phyloP scores from a whole-genome alignment of 371 early-diverging fungal species.

The Mucor plumbeus region DNA sequence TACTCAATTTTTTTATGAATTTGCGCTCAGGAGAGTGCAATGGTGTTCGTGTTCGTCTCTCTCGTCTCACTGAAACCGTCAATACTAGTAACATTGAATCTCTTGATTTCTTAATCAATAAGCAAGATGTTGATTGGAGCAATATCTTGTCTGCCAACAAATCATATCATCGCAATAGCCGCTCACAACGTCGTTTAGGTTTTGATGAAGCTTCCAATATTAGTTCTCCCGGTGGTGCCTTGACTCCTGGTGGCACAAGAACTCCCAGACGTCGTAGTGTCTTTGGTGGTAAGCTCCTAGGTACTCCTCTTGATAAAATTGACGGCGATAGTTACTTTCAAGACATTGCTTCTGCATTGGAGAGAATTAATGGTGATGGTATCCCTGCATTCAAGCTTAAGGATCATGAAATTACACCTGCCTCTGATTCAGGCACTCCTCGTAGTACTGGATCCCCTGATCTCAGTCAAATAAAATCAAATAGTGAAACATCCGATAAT shows the following conservation, averaged over 20 bases:
- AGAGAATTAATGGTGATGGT: conserved; percentile 30
- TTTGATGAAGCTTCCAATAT: conserved; percentile 56
- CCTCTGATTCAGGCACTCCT: conserved; percentile 9
- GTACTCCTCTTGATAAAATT: conserved; percentile 40
- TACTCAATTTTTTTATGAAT: conserved; percentile 86
- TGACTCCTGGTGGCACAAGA: conserved; percentile 47
- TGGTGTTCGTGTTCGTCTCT: conserved; percentile 75
- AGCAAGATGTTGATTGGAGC: conserved; percentile 76
- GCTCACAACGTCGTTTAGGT: conserved; percentile 50
- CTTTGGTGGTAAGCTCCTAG: conserved; percentile 47
- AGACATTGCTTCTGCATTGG: conserved; percentile 40
- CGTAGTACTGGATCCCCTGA: conserved; percentile 11
- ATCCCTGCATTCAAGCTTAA: conserved; percentile 54
- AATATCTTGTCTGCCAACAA: conserved; percentile 63
- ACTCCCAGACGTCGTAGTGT: conserved; percentile 56
- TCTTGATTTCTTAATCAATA: conserved; percentile 84
- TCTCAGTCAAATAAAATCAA: neutral
- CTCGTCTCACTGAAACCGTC: conserved; percentile 76
- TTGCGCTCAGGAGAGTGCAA: conserved; percentile 74
- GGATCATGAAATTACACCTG: conserved; percentile 48
- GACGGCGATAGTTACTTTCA: conserved; percentile 52
- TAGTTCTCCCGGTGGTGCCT: conserved; percentile 51
- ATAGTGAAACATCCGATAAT: neutral
- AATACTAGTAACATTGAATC: conserved; percentile 82
- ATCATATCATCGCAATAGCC: conserved; percentile 37